phyloP scores from a whole-genome alignment of 2,329 filamentous ascomycete genomes.

The Fusarium anguioides region DNA sequence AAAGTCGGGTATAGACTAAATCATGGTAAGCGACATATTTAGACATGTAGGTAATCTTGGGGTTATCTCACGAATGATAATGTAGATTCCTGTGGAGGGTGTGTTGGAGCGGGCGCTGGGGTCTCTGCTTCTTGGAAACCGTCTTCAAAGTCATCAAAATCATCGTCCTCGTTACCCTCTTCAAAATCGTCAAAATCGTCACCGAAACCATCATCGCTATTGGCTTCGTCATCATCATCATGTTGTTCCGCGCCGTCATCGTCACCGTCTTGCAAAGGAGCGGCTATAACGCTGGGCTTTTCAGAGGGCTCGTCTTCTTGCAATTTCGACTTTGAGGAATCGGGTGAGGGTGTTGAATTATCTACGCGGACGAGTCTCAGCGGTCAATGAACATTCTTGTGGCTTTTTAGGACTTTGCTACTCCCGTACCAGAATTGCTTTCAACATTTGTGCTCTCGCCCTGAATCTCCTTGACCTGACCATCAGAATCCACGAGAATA shows the following conservation, averaged over 20 bases:
- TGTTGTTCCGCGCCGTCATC: slow-evolving; percentile 28
- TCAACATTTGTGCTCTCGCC: slow-evolving; percentile 38
- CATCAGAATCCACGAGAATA: slow-evolving; percentile 60
- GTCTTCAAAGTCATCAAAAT: slow-evolving; percentile 79
- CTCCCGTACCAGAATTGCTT: slow-evolving; percentile 45
- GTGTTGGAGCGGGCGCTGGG: slow-evolving; percentile 42
- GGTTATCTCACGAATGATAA: slow-evolving; percentile 59
- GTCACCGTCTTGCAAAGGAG: slow-evolving; percentile 40
- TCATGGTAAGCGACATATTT: slow-evolving; percentile 38
- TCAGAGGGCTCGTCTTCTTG: slow-evolving; percentile 47
- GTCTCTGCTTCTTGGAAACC: slow-evolving; percentile 71
- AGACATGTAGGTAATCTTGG: not conserved
- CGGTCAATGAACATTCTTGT: slow-evolving; percentile 41
- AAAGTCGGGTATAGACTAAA: slow-evolving; percentile 75
- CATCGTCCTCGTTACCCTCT: slow-evolving; percentile 65
- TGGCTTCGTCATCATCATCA: slow-evolving; percentile 41
- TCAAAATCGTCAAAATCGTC: slow-evolving; percentile 73
- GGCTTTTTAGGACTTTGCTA: slow-evolving; percentile 37
- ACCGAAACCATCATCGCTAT: slow-evolving; percentile 61
- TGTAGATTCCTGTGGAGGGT: slow-evolving; percentile 51
- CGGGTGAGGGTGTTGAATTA: slow-evolving; percentile 42
- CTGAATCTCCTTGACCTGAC: slow-evolving; percentile 50
- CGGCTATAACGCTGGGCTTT: slow-evolving; percentile 27
- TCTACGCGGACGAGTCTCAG: slow-evolving; percentile 43
- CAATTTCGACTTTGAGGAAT: slow-evolving; percentile 45